Conservation (phyloP, 495 filamentous ascomycete genomes). For the Podospora comata region DNA sequence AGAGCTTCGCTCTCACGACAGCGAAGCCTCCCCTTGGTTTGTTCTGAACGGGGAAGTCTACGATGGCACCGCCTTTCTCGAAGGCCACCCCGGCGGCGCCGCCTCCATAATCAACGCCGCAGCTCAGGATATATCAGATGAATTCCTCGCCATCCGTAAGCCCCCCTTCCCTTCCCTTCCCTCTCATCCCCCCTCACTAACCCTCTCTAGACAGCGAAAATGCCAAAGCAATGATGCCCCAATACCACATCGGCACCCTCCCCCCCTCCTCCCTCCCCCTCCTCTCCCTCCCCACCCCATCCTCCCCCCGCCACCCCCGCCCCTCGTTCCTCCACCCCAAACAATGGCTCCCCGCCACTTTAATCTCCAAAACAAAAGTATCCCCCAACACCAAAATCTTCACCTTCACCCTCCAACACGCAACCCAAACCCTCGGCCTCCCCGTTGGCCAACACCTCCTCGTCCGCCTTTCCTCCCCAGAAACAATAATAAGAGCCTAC, state of each 20-base stretch:
- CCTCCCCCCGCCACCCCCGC: conserved; percentile 57
- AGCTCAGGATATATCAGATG: conserved; percentile 82
- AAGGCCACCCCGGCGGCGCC: conserved; percentile 86
- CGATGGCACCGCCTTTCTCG: conserved; percentile 78
- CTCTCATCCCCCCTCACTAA: conserved; percentile 11
- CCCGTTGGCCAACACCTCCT: conserved; percentile 89
- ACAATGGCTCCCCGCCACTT: conserved; percentile 65
- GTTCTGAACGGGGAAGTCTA: conserved; percentile 91
- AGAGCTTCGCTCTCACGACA: conserved; percentile 69
- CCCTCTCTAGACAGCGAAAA: conserved; percentile 72
- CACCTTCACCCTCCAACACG: conserved; percentile 73
- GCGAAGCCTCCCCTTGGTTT: conserved; percentile 76
- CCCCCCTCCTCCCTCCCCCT: conserved; percentile 62
- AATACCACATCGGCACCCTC: conserved; percentile 78
- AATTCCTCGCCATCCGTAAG: conserved; percentile 93
- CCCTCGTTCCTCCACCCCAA: conserved; percentile 67
- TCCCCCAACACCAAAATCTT: conserved; percentile 85
- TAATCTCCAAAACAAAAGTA: conserved; percentile 61
- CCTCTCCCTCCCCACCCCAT: conserved; percentile 7
- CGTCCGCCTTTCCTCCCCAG: conserved; percentile 74
- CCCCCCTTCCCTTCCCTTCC: neutral
- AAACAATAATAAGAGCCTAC: conserved; percentile 81
- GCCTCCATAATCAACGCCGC: conserved; percentile 83
- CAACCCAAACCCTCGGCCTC: conserved; percentile 68
- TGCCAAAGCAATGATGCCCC: conserved; percentile 86